Base-by-base conservation (phyloP, 1,139 yeast genomes). In the Petasospora rhodanensis region DNA sequence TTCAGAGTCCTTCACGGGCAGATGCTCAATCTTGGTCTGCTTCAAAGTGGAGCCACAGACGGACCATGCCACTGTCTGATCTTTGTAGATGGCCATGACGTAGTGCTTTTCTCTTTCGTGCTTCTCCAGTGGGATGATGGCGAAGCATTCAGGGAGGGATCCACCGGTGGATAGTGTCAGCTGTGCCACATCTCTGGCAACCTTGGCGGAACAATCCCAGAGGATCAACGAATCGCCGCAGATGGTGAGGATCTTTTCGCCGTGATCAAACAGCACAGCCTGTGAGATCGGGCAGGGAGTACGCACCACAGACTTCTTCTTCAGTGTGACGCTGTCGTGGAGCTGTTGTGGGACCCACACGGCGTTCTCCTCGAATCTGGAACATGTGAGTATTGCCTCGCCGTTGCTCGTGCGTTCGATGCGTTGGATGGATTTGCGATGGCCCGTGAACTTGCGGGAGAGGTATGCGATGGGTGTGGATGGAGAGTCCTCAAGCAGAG, bases 401-500 rank as follows among this genome's bases (percentile, higher is more conserved):
- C 86, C 86, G 48, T 75, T 74, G 5, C 70, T 58, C 1, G 95
- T 80, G 47, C 87, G 74, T 13, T 74, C 61, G 2, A 89, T 56
- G 34, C 68, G 70, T 45, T 76, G 74, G 14, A 89, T 78, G 0
- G 96, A 82, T 52, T 86, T 87, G 34, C 77, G 71, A 50, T 86
- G 96, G 1, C 97, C 97, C 6, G 93, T 87, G 37, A 79, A 73
- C 47, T 81, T 79, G 47, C 74, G 68, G 23, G 64, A 59, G 10
- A 71, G 35, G 15, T 41, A 35, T 12, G 55, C 58, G 6, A 46
- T 41, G 14, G 48, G 26, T 5, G 43, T 35, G 6, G 36, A 26
- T 16, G 25, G 26, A 6, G 35, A 34, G 1, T 36, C 32, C 9
- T 37, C 41, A 38, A 40, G 51, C 51, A 22, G 68, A 41, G 20